A percentile compares a stretch with the other conserved stretches of the same genome.
Conservation (phyloP, 768 basidiomycete species). For the Serendipita sp. region DNA sequence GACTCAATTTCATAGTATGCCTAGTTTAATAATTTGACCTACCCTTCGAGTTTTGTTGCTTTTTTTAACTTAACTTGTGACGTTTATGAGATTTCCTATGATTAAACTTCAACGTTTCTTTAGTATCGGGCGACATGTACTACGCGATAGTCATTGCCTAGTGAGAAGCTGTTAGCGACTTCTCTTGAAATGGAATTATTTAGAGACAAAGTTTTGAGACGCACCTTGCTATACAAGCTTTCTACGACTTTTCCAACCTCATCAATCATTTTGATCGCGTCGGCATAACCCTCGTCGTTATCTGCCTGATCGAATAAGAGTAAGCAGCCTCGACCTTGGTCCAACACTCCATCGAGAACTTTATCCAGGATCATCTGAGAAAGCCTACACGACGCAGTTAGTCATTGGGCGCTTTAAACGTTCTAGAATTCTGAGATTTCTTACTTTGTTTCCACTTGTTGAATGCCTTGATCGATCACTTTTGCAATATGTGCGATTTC, state of each 20-base stretch:
- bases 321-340: constrained; percentile 85
- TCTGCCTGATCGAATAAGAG: constrained; percentile 81
- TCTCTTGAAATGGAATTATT: too few relatives aligned
- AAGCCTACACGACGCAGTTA: constrained; percentile 36
- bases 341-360: constrained; percentile 85
- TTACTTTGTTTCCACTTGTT: constrained; percentile 83
- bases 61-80: too few relatives aligned
- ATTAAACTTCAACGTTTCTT: too few relatives aligned
- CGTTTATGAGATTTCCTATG: too few relatives aligned
- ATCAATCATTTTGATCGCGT: constrained; percentile 77
- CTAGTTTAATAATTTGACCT: too few relatives aligned
- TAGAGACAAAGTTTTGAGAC: too few relatives aligned
- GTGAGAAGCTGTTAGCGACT: neutral
- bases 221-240: constrained; percentile 71
- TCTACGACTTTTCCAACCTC: constrained; percentile 92
- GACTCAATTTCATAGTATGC: too few relatives aligned
- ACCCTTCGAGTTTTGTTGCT: too few relatives aligned
- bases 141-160: constrained; percentile 6
- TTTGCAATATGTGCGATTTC: constrained; percentile 82
- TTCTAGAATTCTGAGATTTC: too few relatives aligned
- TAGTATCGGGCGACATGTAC: too few relatives aligned
- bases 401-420: too few relatives aligned
- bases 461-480: constrained; percentile 71
- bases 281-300: constrained; percentile 73
- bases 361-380: constrained; percentile 99